Evolutionary conservation across 1,284 basidiomycete species (phyloP).

Genomic region (Cutaneotrichosporon sp.): DNA sequence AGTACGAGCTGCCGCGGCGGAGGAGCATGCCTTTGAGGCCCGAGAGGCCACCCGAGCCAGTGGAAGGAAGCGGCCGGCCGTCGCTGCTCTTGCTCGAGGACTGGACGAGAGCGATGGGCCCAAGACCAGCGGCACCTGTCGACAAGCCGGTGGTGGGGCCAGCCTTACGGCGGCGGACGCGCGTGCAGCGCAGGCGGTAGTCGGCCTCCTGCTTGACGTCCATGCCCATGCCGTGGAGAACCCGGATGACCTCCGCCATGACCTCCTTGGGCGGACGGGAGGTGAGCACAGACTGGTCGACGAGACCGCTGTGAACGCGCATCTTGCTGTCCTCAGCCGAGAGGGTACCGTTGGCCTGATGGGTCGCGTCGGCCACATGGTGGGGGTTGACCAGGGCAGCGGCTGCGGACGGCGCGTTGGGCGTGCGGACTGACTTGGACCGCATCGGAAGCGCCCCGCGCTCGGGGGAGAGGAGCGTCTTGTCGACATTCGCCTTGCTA

Average conservation of each 20-base stretch:
- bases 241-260: constrained; percentile 76
- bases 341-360: neutral
- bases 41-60: constrained; percentile 62
- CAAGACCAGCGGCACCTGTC: constrained; percentile 40
- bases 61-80: constrained; percentile 74
- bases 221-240: constrained; percentile 86
- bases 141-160: constrained; percentile 50
- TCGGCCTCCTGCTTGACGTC: constrained; percentile 84
- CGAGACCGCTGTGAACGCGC: constrained; percentile 85
- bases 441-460: constrained; percentile 4
- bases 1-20: constrained; percentile 81
- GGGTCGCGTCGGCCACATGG: neutral
- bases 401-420: neutral
- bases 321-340: constrained; percentile 62
- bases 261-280: constrained; percentile 81
- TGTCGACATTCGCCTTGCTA: constrained; percentile 37
- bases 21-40: constrained; percentile 83
- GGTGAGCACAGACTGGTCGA: constrained; percentile 90
- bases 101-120: constrained; percentile 72
- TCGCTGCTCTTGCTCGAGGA: constrained; percentile 71
- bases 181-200: constrained; percentile 80
- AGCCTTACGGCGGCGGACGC: constrained; percentile 69
- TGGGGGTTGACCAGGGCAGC: constrained; percentile 6
- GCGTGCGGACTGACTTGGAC: constrained; percentile 27
- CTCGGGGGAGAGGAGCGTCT: constrained; percentile 11